Conservation (phyloP, 2,329 filamentous ascomycete genomes). For the Rutstroemia sp. region DNA sequence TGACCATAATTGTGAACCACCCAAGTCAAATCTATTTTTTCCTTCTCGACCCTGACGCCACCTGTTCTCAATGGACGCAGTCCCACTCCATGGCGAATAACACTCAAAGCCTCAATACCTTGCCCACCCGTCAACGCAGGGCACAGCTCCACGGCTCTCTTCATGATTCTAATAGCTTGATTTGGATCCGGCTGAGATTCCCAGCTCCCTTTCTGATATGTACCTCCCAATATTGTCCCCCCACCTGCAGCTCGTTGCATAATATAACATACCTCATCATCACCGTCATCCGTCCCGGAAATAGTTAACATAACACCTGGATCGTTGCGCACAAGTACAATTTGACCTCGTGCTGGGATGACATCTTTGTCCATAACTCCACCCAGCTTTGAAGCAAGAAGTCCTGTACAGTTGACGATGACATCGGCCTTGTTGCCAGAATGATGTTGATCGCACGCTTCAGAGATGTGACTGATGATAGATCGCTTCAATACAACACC, state of each 20-base stretch:
- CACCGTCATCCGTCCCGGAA: slow-evolving; percentile 57
- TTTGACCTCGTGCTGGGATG: slow-evolving; percentile 72
- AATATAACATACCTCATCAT: slow-evolving; percentile 57
- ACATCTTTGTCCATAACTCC: slow-evolving; percentile 72
- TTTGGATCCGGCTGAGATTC: slow-evolving; percentile 56
- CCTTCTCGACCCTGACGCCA: slow-evolving; percentile 56
- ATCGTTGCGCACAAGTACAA: slow-evolving; percentile 59
- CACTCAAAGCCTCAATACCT: slow-evolving; percentile 54
- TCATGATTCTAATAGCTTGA: slow-evolving; percentile 60
- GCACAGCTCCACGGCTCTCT: slow-evolving; percentile 49
- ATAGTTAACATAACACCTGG: slow-evolving; percentile 51
- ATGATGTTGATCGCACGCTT: slow-evolving; percentile 57
- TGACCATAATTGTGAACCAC: slow-evolving; percentile 58
- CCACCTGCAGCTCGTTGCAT: slow-evolving; percentile 62
- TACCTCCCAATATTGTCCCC: slow-evolving; percentile 61
- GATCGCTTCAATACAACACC: slow-evolving; percentile 62
- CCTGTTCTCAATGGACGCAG: slow-evolving; percentile 53
- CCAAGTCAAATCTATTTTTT: slow-evolving; percentile 45
- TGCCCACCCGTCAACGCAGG: slow-evolving; percentile 47
- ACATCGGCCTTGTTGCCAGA: slow-evolving; percentile 53
- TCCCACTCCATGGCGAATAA: slow-evolving; percentile 62
- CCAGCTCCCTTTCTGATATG: slow-evolving; percentile 57
- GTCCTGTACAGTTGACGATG: slow-evolving; percentile 78
- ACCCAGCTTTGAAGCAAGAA: slow-evolving; percentile 67
- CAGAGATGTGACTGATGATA: slow-evolving; percentile 60